Percentiles rank a stretch among this genome's conserved stretches.
Conservation (phyloP, 768 basidiomycete genomes). For the Mycena kentingensis region DNA sequence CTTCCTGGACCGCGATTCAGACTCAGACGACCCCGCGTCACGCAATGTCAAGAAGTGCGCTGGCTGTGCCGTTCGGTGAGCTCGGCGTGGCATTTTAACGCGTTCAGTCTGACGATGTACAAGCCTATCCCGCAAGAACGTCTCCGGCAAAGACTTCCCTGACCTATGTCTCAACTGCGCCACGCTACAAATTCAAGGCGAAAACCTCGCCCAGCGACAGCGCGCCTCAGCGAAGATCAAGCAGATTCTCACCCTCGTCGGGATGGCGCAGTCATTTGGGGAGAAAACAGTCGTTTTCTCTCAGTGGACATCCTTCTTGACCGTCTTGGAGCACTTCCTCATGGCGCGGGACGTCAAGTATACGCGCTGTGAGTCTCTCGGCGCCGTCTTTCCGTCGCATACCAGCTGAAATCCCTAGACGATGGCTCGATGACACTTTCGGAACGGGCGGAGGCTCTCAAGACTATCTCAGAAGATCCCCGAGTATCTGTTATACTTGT, state of each 20-base stretch:
- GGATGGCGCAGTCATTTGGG: conserved; percentile 58
- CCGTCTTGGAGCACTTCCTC: conserved; percentile 86
- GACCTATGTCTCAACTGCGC: conserved; percentile 64
- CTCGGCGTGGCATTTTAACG: too few relatives aligned
- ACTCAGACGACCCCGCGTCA: conserved; percentile 73
- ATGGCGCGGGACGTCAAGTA: conserved; percentile 63
- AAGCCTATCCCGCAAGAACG: conserved; percentile 43
- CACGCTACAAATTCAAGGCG: conserved; percentile 50
- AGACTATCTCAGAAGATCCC: conserved; percentile 66
- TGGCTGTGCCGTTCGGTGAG: conserved; percentile 9
- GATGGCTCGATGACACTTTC: conserved; percentile 83
- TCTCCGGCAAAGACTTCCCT: conserved; percentile 35
- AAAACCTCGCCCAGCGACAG: conserved; percentile 51
- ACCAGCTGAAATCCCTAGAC: conserved; percentile 47
- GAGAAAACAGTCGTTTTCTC: conserved; percentile 97
- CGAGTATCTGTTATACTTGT: conserved; percentile 82
- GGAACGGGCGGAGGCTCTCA: conserved; percentile 72
- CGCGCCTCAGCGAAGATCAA: conserved; percentile 88
- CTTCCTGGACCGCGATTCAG: conserved; percentile 50
- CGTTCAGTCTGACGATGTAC: conserved; percentile 3
- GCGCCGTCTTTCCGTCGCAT: neutral
- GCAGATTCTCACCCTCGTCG: conserved; percentile 73
- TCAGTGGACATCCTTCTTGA: conserved; percentile 86
- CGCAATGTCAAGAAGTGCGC: conserved; percentile 47
- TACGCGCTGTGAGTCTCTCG: conserved; percentile 76